Evolutionary conservation across 2,329 filamentous ascomycete species (phyloP).

Genomic region (Chaetomiaceae sp.): DNA sequence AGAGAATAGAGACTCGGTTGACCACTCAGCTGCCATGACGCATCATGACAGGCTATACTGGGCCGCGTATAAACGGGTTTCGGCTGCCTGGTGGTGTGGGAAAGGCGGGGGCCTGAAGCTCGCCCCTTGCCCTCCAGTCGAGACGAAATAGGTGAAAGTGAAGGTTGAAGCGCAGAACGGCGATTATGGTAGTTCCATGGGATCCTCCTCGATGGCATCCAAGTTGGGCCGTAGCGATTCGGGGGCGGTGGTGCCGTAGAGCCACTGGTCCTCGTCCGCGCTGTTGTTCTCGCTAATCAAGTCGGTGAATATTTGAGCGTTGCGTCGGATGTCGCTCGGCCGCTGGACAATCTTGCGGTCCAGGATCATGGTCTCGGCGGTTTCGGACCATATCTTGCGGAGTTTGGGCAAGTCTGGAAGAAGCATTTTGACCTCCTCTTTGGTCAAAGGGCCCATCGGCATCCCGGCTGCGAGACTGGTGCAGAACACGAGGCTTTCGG

Average conservation of each 20-base stretch:
- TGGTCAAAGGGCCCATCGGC: conserved; percentile 54
- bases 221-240: conserved; percentile 51
- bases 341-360: conserved; percentile 55
- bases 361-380: conserved; percentile 59
- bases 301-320: conserved; percentile 58
- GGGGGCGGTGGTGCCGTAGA: conserved; percentile 51
- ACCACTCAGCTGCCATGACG: background rate
- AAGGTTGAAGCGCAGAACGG: background rate
- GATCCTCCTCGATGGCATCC: conserved; percentile 50
- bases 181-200: conserved; percentile 13
- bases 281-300: conserved; percentile 59
- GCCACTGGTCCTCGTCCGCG: conserved; percentile 59
- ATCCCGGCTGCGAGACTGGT: conserved; percentile 58
- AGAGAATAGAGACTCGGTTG: conserved; percentile 5
- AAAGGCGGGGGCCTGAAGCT: background rate
- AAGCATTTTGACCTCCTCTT: conserved; percentile 47
- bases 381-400: conserved; percentile 59
- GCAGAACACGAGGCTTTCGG: conserved; percentile 48
- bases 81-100: background rate
- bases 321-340: conserved; percentile 58
- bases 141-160: background rate
- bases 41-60: background rate
- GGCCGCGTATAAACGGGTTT: background rate
- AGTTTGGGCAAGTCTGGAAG: conserved; percentile 53
- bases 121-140: no score